Base-by-base conservation (phyloP, 441 rosid species). In the Adansonia madagascariensis region DNA sequence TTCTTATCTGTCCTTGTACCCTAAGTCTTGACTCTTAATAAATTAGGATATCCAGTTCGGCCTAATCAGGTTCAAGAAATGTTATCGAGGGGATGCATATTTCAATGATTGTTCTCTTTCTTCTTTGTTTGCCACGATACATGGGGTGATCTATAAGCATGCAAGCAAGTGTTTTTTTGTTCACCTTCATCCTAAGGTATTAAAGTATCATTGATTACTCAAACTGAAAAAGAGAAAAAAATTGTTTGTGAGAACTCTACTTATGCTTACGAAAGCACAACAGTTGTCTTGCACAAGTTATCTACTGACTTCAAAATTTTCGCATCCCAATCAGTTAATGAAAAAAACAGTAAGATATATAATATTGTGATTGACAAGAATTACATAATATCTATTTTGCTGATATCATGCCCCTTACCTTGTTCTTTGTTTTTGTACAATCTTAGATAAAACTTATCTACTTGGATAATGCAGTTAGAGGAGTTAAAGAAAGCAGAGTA, bases 381-480 rank as follows among this genome's bases (percentile, higher is more conserved):
- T 15, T 12, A 2, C 5, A 17, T n/a, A 75, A 15, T 49, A 70
- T 9, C 49, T 8, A 61, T 20, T 44, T 31, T 44, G 67, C 52
- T 68, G 64, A n/a, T 39, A 61, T 49, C 8, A 7, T 15, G 14
- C 53, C 12, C 10, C 12, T 52, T 49, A 12, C 17, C 67, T 73
- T 39, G 14, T 22, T 59, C 35, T 20, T 20, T 43, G 4, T 50
- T 72, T 17, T 44, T 43, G 55, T 50, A 50, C 55, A 14, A 50
- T 50, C 41, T 75, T 14, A 50, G 61, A 27, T 55, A 17, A 39
- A 73, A 62, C 77, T 46, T 71, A 20, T 76, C 82, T 71, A 43
- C 73, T 52, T 52, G 17, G 39, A 2, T 11, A 12, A 4, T 10
- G 39, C 53, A 68, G 50, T 55, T 55, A 59, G 44, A 49, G 55